Percentiles rank a stretch among this genome's conserved stretches.
phyloP scores from a whole-genome alignment of 169 alveolate species.

The Pseudocohnilembus persalinus region DNA sequence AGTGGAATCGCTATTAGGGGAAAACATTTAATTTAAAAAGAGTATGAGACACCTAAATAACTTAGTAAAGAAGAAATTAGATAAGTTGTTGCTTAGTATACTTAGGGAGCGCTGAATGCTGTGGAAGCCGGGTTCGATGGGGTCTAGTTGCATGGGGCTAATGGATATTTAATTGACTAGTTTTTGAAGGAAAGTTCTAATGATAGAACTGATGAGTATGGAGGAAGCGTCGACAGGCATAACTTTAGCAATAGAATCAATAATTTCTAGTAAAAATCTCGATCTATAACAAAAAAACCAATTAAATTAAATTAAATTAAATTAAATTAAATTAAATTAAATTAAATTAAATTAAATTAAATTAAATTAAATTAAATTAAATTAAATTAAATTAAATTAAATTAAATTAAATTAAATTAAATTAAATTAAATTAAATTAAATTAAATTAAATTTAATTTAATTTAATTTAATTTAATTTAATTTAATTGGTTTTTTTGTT shows the following conservation, averaged over 20 bases:
- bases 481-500: no score
- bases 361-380: no score
- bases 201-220: slow-evolving; percentile 75
- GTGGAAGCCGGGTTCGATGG: slow-evolving; percentile 36
- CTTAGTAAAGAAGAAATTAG: slow-evolving; percentile 19
- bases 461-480: no score
- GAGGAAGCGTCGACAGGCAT: slow-evolving; percentile 63
- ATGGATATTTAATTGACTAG: slow-evolving; percentile 54
- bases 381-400: no score
- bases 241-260: slow-evolving; percentile 43
- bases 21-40: background rate
- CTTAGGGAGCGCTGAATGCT: slow-evolving; percentile 31
- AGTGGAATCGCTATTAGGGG: slow-evolving; percentile 10
- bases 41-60: slow-evolving; percentile 23
- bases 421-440: no score
- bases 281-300: slow-evolving; percentile 63
- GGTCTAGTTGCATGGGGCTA: slow-evolving; percentile 68
- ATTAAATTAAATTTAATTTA: no score
- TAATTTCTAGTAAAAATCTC: slow-evolving; percentile 46
- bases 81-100: background rate
- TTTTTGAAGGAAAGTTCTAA: slow-evolving; percentile 55
- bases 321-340: no score
- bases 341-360: no score
- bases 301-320: no score
- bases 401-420: no score